Percentiles rank a stretch among this genome's conserved stretches.
These are phyloP conservation scores for Macrolepiota albuminosa DNA, from an alignment of 768 basidiomycete species.

Conservation along the genomic window DNA sequence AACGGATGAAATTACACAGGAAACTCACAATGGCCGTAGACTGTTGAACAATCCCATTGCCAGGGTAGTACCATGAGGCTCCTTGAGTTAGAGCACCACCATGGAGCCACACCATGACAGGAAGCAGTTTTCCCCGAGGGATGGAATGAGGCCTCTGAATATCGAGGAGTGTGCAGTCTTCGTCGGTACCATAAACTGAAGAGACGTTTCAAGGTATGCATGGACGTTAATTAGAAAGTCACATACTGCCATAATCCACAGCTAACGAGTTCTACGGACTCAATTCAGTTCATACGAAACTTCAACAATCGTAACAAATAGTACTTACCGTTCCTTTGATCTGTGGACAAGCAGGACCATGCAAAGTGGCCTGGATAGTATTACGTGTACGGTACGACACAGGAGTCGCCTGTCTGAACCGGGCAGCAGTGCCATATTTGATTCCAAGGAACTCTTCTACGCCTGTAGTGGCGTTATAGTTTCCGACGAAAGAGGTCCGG, in stretches of 20 bases:
- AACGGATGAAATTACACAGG: not conserved
- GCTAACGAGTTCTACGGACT: conserved; percentile 14
- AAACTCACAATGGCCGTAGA: conserved; percentile 13
- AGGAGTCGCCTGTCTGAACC: conserved; percentile 14
- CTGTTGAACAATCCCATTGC: conserved; percentile 15
- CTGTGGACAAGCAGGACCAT: conserved; percentile 15
- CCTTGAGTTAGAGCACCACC: conserved; percentile 18
- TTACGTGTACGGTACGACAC: conserved; percentile 4
- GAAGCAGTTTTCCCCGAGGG: conserved; percentile 8
- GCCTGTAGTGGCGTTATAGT: conserved; percentile 14
- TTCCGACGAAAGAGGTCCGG: conserved; percentile 10
- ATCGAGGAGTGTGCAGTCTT: conserved; percentile 17
- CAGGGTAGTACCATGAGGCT: conserved; percentile 16
- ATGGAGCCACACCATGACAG: conserved; percentile 18
- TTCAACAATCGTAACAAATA: not conserved
- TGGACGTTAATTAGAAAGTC: not conserved
- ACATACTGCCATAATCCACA: conserved; percentile 16
- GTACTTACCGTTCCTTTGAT: conserved; percentile 15
- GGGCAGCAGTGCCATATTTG: conserved; percentile 14
- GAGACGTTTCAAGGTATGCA: not conserved
- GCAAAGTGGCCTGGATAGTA: conserved; percentile 7
- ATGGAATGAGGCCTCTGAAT: conserved; percentile 14
- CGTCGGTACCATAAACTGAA: conserved; percentile 15
- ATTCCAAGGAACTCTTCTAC: conserved; percentile 17
- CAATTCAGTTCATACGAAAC: not conserved